Conservation (phyloP, 352 stramenopile genomes). For the Phytophthora lateralis region DNA sequence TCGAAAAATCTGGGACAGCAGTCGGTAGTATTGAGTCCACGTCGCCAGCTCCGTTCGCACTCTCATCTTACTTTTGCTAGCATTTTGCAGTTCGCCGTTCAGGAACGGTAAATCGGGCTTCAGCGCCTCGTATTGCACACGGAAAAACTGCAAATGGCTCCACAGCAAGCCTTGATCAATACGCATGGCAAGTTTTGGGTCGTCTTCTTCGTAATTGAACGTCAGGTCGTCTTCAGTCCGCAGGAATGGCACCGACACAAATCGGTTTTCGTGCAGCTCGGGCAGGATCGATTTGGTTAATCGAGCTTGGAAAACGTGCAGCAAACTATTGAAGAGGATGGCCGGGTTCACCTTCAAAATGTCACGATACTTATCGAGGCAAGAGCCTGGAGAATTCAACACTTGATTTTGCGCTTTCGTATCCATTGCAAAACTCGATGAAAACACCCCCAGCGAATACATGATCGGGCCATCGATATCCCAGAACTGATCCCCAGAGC, state of each 20-base stretch:
- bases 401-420: conserved; percentile 28
- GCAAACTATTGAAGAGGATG: conserved; percentile 61
- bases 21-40: conserved; percentile 39
- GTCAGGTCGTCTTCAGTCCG: conserved; percentile 53
- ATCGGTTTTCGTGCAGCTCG: conserved; percentile 59
- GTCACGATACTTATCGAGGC: conserved; percentile 54
- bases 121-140: conserved; percentile 53
- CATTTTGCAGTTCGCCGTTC: conserved; percentile 14
- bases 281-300: conserved; percentile 58
- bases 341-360: conserved; percentile 57
- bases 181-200: conserved; percentile 51
- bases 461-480: conserved; percentile 66
- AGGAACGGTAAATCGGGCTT: conserved; percentile 28
- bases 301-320: conserved; percentile 61
- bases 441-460: conserved; percentile 64
- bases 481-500: conserved; percentile 76
- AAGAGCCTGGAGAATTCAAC: conserved; percentile 6
- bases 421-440: conserved; percentile 60
- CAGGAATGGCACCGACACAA: conserved; percentile 62
- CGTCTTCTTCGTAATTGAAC: conserved; percentile 58
- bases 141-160: conserved; percentile 64
- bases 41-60: conserved; percentile 18
- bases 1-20: conserved; percentile 32
- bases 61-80: conserved; percentile 10
- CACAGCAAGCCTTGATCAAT: conserved; percentile 49